phyloP scores from a whole-genome alignment of 2,329 filamentous ascomycete species.

The Alternaria novae-zelandiae region DNA sequence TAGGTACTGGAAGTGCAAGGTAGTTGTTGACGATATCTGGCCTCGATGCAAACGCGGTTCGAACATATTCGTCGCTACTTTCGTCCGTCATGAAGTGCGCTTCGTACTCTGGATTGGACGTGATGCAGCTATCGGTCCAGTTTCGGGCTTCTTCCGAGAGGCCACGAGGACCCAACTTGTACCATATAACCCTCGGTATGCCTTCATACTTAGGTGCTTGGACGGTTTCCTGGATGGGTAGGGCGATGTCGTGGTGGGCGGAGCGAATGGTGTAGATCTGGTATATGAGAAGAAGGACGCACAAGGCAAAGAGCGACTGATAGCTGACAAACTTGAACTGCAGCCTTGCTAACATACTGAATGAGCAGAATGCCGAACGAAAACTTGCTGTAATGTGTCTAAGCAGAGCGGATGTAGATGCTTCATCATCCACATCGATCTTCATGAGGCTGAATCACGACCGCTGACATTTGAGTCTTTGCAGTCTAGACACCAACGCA shows the following conservation, averaged over 20 bases:
- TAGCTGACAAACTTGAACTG: not conserved
- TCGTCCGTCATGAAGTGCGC: constrained; percentile 42
- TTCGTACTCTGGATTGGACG: constrained; percentile 35
- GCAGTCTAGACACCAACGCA: not conserved
- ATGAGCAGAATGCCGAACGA: not conserved
- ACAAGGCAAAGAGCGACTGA: not conserved
- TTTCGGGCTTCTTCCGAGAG: constrained; percentile 33
- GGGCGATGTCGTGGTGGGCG: not conserved
- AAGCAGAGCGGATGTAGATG: not conserved
- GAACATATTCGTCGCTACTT: constrained; percentile 40
- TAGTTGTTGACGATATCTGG: constrained; percentile 49
- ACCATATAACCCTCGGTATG: constrained; percentile 48
- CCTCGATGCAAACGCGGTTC: constrained; percentile 37
- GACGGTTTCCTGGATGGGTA: not conserved
- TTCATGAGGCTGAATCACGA: not conserved
- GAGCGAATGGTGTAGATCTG: not conserved
- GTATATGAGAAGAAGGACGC: not conserved
- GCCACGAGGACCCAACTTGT: constrained; percentile 49
- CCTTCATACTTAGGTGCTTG: not conserved
- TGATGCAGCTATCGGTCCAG: constrained; percentile 43
- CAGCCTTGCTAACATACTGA: not conserved
- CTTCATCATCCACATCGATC: not conserved
- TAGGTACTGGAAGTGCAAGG: constrained; percentile 42
- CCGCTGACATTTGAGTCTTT: not conserved
- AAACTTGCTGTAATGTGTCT: not conserved